Evolutionary conservation across 306 rosid species (phyloP), one percentile per base, ranked within the genome.

Genomic region (Carpinus viminea): DNA sequence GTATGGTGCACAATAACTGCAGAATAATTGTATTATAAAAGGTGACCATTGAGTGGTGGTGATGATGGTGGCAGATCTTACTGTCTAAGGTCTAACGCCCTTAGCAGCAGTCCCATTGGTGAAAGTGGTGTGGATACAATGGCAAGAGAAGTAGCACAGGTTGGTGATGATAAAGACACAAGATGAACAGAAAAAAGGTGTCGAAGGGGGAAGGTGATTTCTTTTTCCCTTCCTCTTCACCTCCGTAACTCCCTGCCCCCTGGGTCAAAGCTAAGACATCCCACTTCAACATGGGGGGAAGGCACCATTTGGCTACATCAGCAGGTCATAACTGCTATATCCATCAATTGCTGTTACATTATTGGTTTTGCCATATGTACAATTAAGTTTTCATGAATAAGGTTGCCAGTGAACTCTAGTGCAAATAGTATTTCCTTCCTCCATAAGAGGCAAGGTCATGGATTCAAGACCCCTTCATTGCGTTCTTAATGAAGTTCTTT

Each of bases 1-100:
- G 79, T 51, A 72, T 11, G 76, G 73, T 60, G 48, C 48, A 74
- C 68, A 84, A 52, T 21, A 73, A 79, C n/a, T 52, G 20, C 41
- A 75, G 62, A 7, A 38, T 43, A 3, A 17, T 34, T 6, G 12
- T 41, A 66, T 66, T 36, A 61, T 13, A 31, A 62, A 62, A 31
- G 13, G 16, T 36, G 50, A 66, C 26, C n/a, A 66, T 66, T 5
- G 38, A 1, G 26, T 41, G 21, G 71, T n/a, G 20, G 50, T 34
- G 31, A n/a, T 36, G 15, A 53, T 3, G 47, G 60, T 41, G n/a
- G 26, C 43, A 28, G 45, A 45, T 59, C 20, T 20, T 0, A 41
- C 36, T 56, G 18, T 7, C 54, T 28, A 77, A 38, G n/a, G 12
- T 57, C 48, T 7, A 36, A 18, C 0, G 7, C 31, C 68, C 48